Evolutionary conservation across 768 basidiomycete species (phyloP).

Genomic region (Mycena amicta): DNA sequence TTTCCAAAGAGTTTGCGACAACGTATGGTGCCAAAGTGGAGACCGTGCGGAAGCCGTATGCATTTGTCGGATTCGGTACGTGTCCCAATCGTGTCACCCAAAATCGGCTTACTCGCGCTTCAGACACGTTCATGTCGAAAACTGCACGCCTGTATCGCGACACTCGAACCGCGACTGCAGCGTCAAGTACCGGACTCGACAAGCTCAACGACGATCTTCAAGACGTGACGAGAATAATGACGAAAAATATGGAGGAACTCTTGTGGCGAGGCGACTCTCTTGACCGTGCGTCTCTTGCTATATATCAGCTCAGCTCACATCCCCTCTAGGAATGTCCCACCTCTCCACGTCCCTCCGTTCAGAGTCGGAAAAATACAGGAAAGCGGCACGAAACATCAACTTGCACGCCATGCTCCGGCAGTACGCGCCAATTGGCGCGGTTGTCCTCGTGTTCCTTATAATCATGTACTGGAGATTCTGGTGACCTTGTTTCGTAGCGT

Average conservation of each 20-base stretch:
- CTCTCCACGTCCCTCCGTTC: conserved; percentile 91
- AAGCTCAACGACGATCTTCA: conserved; percentile 94
- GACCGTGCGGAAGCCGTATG: conserved; percentile 92
- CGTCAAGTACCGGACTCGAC: conserved; percentile 69
- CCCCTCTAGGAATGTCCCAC: conserved; percentile 85
- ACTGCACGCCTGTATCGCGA: conserved; percentile 95
- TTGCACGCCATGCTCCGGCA: conserved; percentile 91
- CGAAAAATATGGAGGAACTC: conserved; percentile 99
- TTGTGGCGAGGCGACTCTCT: conserved; percentile 97
- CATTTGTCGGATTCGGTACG: conserved; percentile 96
- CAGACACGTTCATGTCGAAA: conserved; percentile 99
- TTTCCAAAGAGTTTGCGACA: conserved; percentile 92
- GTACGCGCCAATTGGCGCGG: conserved; percentile 89
- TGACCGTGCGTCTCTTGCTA: conserved; percentile 67
- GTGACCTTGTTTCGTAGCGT: conserved; percentile 30
- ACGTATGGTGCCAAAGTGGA: conserved; percentile 95
- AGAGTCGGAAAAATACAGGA: conserved; percentile 97
- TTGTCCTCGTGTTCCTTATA: conserved; percentile 77
- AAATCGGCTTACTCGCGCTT: conserved; percentile 6
- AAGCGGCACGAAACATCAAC: conserved; percentile 93
- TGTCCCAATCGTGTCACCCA: conserved; percentile 16
- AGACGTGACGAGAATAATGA: conserved; percentile 99
- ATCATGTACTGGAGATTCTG: conserved; percentile 80
- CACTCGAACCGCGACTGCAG: conserved; percentile 80
- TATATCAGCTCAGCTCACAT: conserved; percentile 5